A percentile compares a stretch with the other conserved stretches of the same genome.
Evolutionary conservation across 75 land plant genomes (phyloP).

Genomic region (Cupressus sempervirens): DNA sequence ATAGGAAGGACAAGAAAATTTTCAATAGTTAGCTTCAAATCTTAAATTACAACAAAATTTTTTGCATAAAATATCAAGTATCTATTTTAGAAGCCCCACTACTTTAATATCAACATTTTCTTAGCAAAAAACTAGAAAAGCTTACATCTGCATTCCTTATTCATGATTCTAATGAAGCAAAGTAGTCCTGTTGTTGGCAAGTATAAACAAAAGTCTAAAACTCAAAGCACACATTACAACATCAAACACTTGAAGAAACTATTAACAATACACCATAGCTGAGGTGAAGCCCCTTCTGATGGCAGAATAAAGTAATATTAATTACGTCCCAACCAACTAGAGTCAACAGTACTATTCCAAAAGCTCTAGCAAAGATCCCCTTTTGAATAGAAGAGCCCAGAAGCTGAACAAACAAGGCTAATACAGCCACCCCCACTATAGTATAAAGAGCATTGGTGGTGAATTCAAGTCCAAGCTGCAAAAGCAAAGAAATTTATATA

Average conservation of each 20-base stretch:
- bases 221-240: not conserved
- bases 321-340: slow-evolving; percentile 96
- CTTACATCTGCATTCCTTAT: not conserved
- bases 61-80: too few relatives aligned
- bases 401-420: too few relatives aligned
- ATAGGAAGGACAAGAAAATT: not conserved
- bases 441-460: too few relatives aligned
- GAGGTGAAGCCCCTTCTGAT: not conserved
- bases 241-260: not conserved
- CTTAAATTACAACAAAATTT: not conserved
- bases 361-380: too few relatives aligned
- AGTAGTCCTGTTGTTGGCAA: too few relatives aligned
- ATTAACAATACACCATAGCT: not conserved
- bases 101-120: not conserved
- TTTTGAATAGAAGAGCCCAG: too few relatives aligned
- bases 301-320: not conserved
- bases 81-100: too few relatives aligned
- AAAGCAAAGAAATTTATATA: too few relatives aligned
- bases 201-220: not conserved
- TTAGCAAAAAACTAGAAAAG: not conserved
- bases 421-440: too few relatives aligned
- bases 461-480: too few relatives aligned
- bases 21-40: not conserved
- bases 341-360: slow-evolving; percentile 89
- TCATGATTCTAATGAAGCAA: too few relatives aligned